Base-by-base conservation (phyloP, 495 filamentous ascomycete species). In the Elaphomyces granulatus region DNA sequence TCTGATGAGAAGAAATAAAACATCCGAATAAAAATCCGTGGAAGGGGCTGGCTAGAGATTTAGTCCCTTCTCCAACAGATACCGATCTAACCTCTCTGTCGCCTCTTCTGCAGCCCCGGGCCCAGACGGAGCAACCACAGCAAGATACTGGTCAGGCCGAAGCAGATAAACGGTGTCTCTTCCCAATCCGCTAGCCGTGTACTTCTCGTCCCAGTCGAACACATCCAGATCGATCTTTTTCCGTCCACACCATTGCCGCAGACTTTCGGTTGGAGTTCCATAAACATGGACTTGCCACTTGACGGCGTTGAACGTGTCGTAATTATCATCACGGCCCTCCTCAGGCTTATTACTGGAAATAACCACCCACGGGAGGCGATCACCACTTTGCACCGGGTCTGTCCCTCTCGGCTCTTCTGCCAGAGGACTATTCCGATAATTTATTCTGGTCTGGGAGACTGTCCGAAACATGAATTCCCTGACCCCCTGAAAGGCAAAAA, bases 211-310 rank as follows among this genome's bases (percentile, higher is more conserved):
- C 60, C 60, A 64, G 0, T 37, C 4, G 30, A 61, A 60, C 0
- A 38, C 20, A 18, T 45, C 44, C 8, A 60, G 26, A 15, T 40
- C 36, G 6, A 59, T 33, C 10, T 47, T 39, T 33, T 40, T 50
- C 3, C n/a, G n/a, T 15, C 40, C 38, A 34, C 52, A 57, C 60
- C 60, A 60, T 34, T 50, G 20, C n/a, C n/a, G 41, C 37, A 62
- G 9, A 9, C 44, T 45, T 1, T 43, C 30, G 6, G 18, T 34
- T 2, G 17, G 20, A 0, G 45, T 37, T 0, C 58, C 56, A 41
- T 64, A 62, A 1, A 60, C 53, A 41, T 62, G 60, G 12, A 62
- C 39, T 28, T 62, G 55, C 56, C 58, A 64, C 12, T 44, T 42
- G 4, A 62, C 51, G 3, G 48, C 42, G 7, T 32, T 42, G 1